A percentile compares a stretch with the other conserved stretches of the same genome.
Evolutionary conservation across 257 asterid genomes (phyloP).

Genomic region (Fraxinus americana): DNA sequence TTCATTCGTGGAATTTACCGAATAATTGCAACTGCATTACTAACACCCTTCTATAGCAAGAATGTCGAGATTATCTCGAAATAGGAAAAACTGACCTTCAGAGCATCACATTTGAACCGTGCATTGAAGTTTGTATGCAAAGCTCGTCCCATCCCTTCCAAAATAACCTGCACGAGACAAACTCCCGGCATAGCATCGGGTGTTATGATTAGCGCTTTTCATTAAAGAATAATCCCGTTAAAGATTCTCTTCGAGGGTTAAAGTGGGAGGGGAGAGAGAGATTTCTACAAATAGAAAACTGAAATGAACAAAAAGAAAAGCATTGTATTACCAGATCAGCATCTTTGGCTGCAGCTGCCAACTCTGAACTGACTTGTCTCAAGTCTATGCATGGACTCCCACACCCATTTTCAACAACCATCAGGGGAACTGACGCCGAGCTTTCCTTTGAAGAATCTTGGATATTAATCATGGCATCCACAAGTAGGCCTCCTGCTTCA

Average conservation of each 20-base stretch:
- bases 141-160: slow-evolving; percentile 98
- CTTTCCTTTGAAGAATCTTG: slow-evolving; percentile 66
- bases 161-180: slow-evolving; percentile 55
- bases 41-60: background rate
- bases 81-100: slow-evolving; percentile 56
- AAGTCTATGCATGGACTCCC: slow-evolving; percentile 99
- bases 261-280: no score
- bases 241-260: no score
- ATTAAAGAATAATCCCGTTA: background rate
- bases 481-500: slow-evolving; percentile 96
- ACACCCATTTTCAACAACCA: slow-evolving; percentile 97
- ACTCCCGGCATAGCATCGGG: background rate
- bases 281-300: no score
- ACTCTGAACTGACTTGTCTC: slow-evolving; percentile 94
- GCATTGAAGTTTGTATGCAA: slow-evolving; percentile 91
- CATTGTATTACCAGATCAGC: slow-evolving; percentile 77
- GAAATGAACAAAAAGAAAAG: background rate
- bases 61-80: background rate
- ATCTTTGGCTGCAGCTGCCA: slow-evolving; percentile 93
- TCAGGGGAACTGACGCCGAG: slow-evolving; percentile 67
- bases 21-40: background rate
- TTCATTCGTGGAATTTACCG: background rate
- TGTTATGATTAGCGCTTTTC: background rate
- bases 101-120: slow-evolving; percentile 83
- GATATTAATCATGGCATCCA: slow-evolving; percentile 88